Percentiles rank a stretch among this genome's conserved stretches.
Evolutionary conservation across 305 asterid genomes (phyloP).

Genomic region (Rubia tinctorum): DNA sequence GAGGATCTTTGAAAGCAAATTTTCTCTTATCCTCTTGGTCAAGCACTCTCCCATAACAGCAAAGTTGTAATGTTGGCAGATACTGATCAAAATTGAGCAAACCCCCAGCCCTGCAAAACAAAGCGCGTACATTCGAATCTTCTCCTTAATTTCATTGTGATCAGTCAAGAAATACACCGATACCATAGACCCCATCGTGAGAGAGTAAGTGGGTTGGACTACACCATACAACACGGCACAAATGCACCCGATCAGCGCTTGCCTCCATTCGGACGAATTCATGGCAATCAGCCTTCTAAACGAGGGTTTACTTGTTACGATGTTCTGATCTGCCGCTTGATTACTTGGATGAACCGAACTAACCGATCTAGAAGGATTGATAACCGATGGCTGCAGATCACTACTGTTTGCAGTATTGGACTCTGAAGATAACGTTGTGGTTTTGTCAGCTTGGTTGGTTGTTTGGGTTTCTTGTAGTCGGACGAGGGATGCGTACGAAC

Average conservation of each 20-base stretch:
- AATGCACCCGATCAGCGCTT: constrained; percentile 54
- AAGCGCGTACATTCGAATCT: constrained; percentile 43
- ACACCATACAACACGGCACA: constrained; percentile 77
- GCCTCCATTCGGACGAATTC: constrained; percentile 92
- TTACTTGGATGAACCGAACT: constrained; percentile 41
- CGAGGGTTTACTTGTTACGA: constrained; percentile 35
- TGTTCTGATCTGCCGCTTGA: background rate
- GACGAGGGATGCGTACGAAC: constrained; percentile 58
- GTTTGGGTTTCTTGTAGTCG: constrained; percentile 52
- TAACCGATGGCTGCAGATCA: background rate
- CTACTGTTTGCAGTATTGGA: background rate
- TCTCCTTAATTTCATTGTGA: constrained; percentile 57
- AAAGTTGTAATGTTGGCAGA: constrained; percentile 72
- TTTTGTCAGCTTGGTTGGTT: background rate
- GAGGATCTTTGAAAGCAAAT: constrained; percentile 82
- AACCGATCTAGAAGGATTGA: constrained; percentile 47
- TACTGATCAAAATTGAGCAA: constrained; percentile 49
- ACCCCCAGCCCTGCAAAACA: constrained; percentile 61
- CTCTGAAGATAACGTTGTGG: background rate
- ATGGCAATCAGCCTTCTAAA: constrained; percentile 67
- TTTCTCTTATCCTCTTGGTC: constrained; percentile 85
- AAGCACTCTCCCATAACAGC: constrained; percentile 92
- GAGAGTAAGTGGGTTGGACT: constrained; percentile 84
- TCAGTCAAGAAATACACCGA: constrained; percentile 59
- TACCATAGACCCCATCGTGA: constrained; percentile 69